Evolutionary conservation across 2,329 filamentous ascomycete genomes (phyloP), one percentile per base, ranked within the genome.

Genomic region (Botryotinia narcissicola): DNA sequence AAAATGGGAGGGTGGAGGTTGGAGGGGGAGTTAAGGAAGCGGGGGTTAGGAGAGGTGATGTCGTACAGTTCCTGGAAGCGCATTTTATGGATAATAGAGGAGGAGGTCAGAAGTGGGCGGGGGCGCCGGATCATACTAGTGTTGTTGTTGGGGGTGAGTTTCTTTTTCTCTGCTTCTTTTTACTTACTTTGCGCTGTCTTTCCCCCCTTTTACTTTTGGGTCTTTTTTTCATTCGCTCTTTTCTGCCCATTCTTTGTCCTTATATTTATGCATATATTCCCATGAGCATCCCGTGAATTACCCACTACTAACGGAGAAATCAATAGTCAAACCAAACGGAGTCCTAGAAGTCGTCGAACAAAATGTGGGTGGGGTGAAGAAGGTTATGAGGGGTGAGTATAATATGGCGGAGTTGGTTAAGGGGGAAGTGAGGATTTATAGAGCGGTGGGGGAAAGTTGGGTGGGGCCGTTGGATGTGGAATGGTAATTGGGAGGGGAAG

Each of bases 91-190:
- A 72, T 32, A 70, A 72, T 48, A 75, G 78, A 72, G 80, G 78
- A 72, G 80, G 79, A 1, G 75, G 77, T 18, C 66, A 76, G 74
- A 78, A 75, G 61, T 79, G 77, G 74, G 80, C 80, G 12, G 81
- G 79, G n/a, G 76, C 61, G 32, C 80, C 80, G 22, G 79, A 82
- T 76, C 81, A 83, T 76, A 82, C 81, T 6, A 78, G 80, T 70
- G 77, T 82, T 62, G 70, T 82, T 35, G 78, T 77, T 63, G 76
- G 73, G 48, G 66, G 66, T 69, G 35, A n/a, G 66, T 69, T 29
- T 37, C n/a, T 2, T 42, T 57, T 42, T 10, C 37, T 69, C 35
- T 14, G 1, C 29, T 60, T 22, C 1, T 1, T 51, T 14, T 14
- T 51, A 3, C 48, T 14, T 51, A 3, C 25, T 12, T 14, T n/a